Evolutionary conservation across 2,329 filamentous ascomycete genomes (phyloP), one percentile per base, ranked within the genome.

Genomic region (Talaromyces sp.): DNA sequence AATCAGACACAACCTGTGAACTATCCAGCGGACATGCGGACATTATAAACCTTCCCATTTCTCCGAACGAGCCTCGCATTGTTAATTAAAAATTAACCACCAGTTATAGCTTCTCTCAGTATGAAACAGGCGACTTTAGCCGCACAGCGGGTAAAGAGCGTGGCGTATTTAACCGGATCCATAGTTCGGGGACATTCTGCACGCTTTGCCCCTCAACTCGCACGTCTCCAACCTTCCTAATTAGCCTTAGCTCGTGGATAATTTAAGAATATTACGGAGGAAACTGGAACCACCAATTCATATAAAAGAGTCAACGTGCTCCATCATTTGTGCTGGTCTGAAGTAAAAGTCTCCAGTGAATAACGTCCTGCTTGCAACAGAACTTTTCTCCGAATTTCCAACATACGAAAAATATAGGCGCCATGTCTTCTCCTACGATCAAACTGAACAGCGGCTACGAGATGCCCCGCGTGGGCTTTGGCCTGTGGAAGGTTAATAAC

Each of bases 401-500:
- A 26, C 10, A 35, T n/a, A 31, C 12, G 3, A 11, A 24, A 24
- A 38, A 9, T 6, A 14, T 12, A 19, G 17, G 26, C 52, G 64
- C 55, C 48, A 70, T 69, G 68, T 55, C 64, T 67, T 55, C 62
- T 56, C 67, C 68, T 59, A 67, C 64, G 51, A 60, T 70, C 59
- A 70, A 67, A 61, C 63, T 70, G 32, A 70, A 60, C 61, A 69
- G 63, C 58, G 69, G 69, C 59, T 67, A 62, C 53, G 67, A 70
- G 9, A 64, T 78, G 76, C 76, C 76, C 63, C 64, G 75, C 52
- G 76, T 78, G 61, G 76, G 76, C 53, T 78, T 77, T 58, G 76
- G 77, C 62, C 83, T 93, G 66, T 94, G 90, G 90, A 94, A 94
- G 80, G 88, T 94, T 65, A 85, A 85, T 74, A 89, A 88, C 66